These are phyloP conservation scores for Logfia minima DNA, from an alignment of 129 eudicot species.

Conservation along the genomic window DNA sequence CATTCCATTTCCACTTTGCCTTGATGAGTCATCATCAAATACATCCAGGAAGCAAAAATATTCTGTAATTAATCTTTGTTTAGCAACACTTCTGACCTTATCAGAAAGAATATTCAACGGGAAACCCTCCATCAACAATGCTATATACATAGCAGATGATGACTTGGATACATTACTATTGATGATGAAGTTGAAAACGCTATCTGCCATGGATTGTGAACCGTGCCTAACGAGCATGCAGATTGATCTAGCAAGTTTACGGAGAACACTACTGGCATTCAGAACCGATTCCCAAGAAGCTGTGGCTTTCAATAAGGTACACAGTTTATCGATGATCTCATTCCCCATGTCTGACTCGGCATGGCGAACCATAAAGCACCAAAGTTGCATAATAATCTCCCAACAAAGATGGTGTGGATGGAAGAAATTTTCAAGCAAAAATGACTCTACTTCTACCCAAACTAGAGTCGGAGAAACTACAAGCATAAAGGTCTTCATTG, in stretches of 20 bases:
- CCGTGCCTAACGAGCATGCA: slow-evolving; percentile 50
- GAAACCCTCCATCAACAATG: slow-evolving; percentile 86
- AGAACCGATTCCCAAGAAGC: slow-evolving; percentile 51
- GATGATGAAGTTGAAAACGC: slow-evolving; percentile 49
- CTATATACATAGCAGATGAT: slow-evolving; percentile 47
- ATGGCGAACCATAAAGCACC: slow-evolving; percentile 76
- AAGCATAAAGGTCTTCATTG: slow-evolving; percentile 81
- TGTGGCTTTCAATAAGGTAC: slow-evolving; percentile 46
- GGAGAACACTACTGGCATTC: slow-evolving; percentile 46
- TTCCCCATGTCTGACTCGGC: slow-evolving; percentile 61
- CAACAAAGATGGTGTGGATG: slow-evolving; percentile 87
- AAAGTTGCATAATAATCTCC: slow-evolving; percentile 78
- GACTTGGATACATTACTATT: slow-evolving; percentile 34
- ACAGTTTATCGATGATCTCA: slow-evolving; percentile 61
- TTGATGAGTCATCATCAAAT: slow-evolving; percentile 39
- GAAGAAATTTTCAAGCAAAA: slow-evolving; percentile 69
- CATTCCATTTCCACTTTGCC: slow-evolving; percentile 32
- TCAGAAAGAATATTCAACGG: slow-evolving; percentile 67
- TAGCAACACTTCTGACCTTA: slow-evolving; percentile 57
- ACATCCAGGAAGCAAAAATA: slow-evolving; percentile 63
- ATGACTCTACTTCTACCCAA: slow-evolving; percentile 59
- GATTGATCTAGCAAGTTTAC: slow-evolving; percentile 68
- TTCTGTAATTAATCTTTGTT: slow-evolving; percentile 53
- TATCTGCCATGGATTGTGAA: slow-evolving; percentile 53
- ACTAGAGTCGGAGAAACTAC: slow-evolving; percentile 55